phyloP scores from a whole-genome alignment of 2,329 filamentous ascomycete species.

The Nemania diffusa region DNA sequence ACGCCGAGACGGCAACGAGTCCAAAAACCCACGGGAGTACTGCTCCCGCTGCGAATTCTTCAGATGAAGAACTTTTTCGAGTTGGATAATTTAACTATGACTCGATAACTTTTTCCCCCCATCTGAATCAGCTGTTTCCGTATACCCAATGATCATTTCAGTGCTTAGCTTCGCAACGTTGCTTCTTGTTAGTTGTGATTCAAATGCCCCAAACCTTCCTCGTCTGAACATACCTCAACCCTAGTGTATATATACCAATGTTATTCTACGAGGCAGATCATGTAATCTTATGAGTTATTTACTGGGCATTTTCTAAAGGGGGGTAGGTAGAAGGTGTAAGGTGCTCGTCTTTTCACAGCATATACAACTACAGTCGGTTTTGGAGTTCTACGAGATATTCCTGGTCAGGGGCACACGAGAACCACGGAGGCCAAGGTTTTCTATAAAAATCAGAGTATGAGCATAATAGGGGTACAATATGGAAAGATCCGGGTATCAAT shows the following conservation, averaged over 20 bases:
- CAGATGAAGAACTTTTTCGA: slow-evolving; percentile 36
- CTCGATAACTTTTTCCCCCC: not conserved
- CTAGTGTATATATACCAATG: not conserved
- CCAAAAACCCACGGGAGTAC: slow-evolving; percentile 1
- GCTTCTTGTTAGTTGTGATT: slow-evolving; percentile 1
- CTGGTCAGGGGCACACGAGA: no score
- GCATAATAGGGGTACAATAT: no score
- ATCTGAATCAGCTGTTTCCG: slow-evolving; percentile 7
- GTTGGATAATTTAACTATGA: slow-evolving; percentile 5
- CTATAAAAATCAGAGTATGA: no score
- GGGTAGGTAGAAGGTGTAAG: not conserved
- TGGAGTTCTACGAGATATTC: no score
- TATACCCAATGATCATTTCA: slow-evolving; percentile 26
- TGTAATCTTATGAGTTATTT: slow-evolving; percentile 1
- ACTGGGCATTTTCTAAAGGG: not conserved
- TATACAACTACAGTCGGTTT: not conserved
- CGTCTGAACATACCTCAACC: not conserved
- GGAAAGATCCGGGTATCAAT: no score
- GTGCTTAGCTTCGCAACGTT: slow-evolving; percentile 6
- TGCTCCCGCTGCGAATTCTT: slow-evolving; percentile 1
- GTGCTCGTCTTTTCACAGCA: not conserved
- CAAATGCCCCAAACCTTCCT: not conserved
- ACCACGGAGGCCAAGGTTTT: no score
- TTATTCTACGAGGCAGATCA: slow-evolving; percentile 2
- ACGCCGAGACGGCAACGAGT: not conserved